Conservation (phyloP, 495 filamentous ascomycete genomes). For the Amorphotheca resinae region DNA sequence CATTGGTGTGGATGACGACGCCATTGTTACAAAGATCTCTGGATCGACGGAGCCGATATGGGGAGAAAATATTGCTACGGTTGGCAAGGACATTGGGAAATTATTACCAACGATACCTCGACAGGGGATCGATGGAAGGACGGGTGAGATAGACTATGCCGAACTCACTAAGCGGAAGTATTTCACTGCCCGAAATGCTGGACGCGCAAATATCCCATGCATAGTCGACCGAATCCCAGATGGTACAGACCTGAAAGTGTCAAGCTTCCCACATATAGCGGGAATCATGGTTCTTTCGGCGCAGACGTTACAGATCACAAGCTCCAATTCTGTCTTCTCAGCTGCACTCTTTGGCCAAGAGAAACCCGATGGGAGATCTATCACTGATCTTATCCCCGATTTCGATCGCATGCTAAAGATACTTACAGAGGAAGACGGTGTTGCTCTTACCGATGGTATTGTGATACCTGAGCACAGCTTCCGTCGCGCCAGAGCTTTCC, state of each 20-base stretch:
- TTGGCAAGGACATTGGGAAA: slow-evolving; percentile 57
- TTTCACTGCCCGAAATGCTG: slow-evolving; percentile 67
- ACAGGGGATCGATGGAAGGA: slow-evolving; percentile 46
- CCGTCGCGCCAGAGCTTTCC: slow-evolving; percentile 70
- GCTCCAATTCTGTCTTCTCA: slow-evolving; percentile 89
- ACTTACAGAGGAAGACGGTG: slow-evolving; percentile 74
- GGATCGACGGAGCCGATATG: slow-evolving; percentile 69
- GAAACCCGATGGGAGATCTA: slow-evolving; percentile 63
- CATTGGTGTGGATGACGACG: slow-evolving; percentile 59
- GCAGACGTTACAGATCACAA: slow-evolving; percentile 62
- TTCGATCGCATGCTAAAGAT: slow-evolving; percentile 74
- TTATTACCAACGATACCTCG: slow-evolving; percentile 75
- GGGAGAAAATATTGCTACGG: slow-evolving; percentile 52
- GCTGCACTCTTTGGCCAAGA: slow-evolving; percentile 81
- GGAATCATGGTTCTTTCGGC: slow-evolving; percentile 87
- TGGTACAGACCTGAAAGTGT: slow-evolving; percentile 60
- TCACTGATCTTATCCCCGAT: slow-evolving; percentile 70
- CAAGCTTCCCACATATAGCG: slow-evolving; percentile 92
- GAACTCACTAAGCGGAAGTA: slow-evolving; percentile 56
- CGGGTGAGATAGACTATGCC: slow-evolving; percentile 58
- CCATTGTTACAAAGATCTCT: slow-evolving; percentile 49
- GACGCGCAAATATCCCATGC: slow-evolving; percentile 65
- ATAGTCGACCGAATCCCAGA: slow-evolving; percentile 55
- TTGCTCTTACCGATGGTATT: slow-evolving; percentile 79
- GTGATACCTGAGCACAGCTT: slow-evolving; percentile 95